Conservation (phyloP, 495 filamentous ascomycete genomes). For the Aspergillus homomorphus region DNA sequence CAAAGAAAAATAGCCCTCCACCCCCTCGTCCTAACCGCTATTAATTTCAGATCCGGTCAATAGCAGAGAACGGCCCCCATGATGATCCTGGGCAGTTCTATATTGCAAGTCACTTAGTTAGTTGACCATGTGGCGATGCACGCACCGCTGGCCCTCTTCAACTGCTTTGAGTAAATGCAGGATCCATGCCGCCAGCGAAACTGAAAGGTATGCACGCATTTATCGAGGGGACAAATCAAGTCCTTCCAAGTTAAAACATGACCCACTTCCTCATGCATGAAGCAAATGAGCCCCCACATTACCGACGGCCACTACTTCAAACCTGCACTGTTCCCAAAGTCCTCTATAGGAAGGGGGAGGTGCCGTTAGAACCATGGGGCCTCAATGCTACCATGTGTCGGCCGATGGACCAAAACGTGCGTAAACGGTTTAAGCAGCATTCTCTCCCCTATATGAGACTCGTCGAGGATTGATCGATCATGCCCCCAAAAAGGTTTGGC, state of each 20-base stretch:
- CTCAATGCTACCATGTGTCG: no score
- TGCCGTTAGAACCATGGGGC: no score
- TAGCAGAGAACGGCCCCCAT: slow-evolving; percentile 1
- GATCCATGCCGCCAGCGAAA: not conserved
- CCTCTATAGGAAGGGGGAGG: not conserved
- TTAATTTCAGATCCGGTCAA: not conserved
- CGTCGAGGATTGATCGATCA: no score
- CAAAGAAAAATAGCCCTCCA: not conserved
- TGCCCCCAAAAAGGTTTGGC: no score
- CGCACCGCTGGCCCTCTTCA: not conserved
- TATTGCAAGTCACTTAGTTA: not conserved
- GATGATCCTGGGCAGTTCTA: no score
- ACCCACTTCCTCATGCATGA: not conserved
- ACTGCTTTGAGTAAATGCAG: not conserved
- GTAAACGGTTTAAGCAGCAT: no score
- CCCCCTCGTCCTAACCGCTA: not conserved
- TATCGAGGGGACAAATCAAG: not conserved
- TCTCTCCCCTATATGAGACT: no score
- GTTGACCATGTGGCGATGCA: not conserved
- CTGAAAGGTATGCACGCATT: not conserved
- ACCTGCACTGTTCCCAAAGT: not conserved
- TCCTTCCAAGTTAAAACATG: not conserved
- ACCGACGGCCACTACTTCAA: not conserved
- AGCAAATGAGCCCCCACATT: not conserved
- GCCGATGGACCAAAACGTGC: no score